phyloP scores from a whole-genome alignment of 2,329 filamentous ascomycete species.

The Pestalotiopsis sp. region DNA sequence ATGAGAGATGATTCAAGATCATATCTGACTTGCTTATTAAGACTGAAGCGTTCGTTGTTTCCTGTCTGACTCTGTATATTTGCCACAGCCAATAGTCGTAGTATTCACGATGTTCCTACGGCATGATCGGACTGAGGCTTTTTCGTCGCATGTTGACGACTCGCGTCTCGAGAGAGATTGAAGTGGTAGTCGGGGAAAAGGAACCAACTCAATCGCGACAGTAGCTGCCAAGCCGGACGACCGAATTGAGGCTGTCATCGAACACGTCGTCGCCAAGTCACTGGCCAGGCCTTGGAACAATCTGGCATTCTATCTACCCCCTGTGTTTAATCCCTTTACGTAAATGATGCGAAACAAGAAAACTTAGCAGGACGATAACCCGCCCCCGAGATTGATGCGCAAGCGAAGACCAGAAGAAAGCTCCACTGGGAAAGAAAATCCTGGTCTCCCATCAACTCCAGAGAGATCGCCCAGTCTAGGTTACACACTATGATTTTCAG shows the following conservation, averaged over 20 bases:
- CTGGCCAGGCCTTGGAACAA: neutral
- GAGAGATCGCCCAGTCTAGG: neutral
- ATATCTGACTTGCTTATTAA: neutral
- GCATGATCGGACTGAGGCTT: too few relatives aligned
- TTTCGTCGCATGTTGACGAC: too few relatives aligned
- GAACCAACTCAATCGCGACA: too few relatives aligned
- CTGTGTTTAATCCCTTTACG: neutral
- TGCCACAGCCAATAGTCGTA: too few relatives aligned
- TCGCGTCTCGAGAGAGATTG: too few relatives aligned
- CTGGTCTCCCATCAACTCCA: neutral
- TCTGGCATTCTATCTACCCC: neutral
- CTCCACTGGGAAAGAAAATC: neutral
- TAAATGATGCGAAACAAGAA: neutral
- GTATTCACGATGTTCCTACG: too few relatives aligned
- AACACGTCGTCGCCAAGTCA: neutral
- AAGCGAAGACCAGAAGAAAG: neutral
- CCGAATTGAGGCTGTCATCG: too few relatives aligned
- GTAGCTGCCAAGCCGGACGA: too few relatives aligned
- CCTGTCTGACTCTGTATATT: too few relatives aligned
- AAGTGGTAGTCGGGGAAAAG: too few relatives aligned
- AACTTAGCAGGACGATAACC: neutral
- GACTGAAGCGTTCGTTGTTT: too few relatives aligned
- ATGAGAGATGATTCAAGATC: neutral
- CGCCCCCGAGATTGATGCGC: neutral
- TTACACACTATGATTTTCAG: neutral